These are phyloP conservation scores for Sphagnum fallax DNA, from an alignment of 228 moss, liverwort and hornwort species.

Conservation along the genomic window DNA sequence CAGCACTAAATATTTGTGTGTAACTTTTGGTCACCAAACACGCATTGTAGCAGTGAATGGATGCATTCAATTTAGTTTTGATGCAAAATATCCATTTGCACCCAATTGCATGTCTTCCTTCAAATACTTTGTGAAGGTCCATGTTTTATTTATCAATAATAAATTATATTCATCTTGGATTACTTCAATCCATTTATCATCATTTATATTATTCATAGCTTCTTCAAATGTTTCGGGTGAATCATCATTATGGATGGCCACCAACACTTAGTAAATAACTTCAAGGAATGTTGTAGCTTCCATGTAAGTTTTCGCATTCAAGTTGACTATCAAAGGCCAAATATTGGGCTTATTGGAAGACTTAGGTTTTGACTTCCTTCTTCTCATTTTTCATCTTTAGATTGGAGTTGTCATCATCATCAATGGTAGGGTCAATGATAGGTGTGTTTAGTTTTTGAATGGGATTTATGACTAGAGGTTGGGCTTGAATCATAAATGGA, in stretches of 20 bases:
- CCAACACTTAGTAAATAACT: no score
- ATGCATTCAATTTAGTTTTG: not conserved
- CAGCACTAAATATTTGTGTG: conserved; percentile 2
- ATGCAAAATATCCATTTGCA: conserved; percentile 8
- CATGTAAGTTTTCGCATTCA: no score
- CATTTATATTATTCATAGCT: not conserved
- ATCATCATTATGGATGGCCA: not conserved
- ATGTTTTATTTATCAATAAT: not conserved
- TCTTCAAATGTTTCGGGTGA: not conserved
- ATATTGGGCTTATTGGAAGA: no score
- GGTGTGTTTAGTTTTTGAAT: no score
- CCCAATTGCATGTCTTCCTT: conserved; percentile 5
- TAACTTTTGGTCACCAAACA: conserved; percentile 4
- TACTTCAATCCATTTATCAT: not conserved
- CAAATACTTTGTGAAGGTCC: not conserved
- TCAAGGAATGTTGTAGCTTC: no score
- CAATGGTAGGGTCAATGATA: no score
- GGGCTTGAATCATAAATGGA: no score
- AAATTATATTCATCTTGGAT: conserved; percentile 1
- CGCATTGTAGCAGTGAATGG: conserved; percentile 3
- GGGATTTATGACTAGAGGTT: no score
- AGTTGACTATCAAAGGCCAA: no score
- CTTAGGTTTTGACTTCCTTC: no score
- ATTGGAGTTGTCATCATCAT: no score
- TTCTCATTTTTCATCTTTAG: no score